Conservation (phyloP, 768 basidiomycete genomes). For the Myochromella boudieri region DNA sequence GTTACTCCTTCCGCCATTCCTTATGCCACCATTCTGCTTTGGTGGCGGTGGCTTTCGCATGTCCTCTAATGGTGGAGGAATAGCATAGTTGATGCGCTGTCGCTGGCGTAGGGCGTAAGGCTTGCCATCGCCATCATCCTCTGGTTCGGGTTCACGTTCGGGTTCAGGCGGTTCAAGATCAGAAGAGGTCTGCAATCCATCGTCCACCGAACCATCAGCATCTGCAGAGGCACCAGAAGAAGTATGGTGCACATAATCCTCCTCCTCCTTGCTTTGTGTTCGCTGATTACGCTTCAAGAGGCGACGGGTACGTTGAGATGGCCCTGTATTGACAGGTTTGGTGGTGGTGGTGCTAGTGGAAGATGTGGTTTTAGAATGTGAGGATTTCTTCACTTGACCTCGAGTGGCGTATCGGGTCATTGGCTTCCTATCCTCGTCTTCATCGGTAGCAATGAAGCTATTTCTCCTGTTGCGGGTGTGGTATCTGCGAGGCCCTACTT, state of each 20-base stretch:
- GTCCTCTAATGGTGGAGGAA: conserved; percentile 80
- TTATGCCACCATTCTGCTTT: conserved; percentile 29
- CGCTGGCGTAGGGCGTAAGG: conserved; percentile 70
- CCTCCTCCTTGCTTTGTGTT: conserved; percentile 43
- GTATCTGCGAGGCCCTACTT: conserved; percentile 25
- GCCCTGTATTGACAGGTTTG: conserved; percentile 8
- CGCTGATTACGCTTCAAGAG: conserved; percentile 26
- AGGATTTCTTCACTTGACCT: conserved; percentile 33
- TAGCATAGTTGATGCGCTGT: conserved; percentile 73
- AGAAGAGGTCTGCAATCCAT: conserved; percentile 45
- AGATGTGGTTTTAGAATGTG: conserved; percentile 4
- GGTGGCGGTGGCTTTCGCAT: conserved; percentile 47
- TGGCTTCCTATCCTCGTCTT: conserved; percentile 40
- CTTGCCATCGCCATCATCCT: conserved; percentile 52
- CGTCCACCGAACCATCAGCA: conserved; percentile 60
- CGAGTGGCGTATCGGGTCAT: conserved; percentile 38
- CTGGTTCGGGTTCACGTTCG: conserved; percentile 45
- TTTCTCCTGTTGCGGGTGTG: conserved; percentile 18
- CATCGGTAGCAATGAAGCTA: conserved; percentile 42
- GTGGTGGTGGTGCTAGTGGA: conserved; percentile 6
- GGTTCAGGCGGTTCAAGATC: conserved; percentile 43
- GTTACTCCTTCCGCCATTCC: conserved; percentile 26
- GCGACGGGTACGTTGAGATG: conserved; percentile 28
- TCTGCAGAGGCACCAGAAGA: conserved; percentile 51
- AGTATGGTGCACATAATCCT: conserved; percentile 46